A percentile compares a stretch with the other conserved stretches of the same genome.
Conservation (phyloP, 345 rosid genomes). For the Eutrema japonicum region DNA sequence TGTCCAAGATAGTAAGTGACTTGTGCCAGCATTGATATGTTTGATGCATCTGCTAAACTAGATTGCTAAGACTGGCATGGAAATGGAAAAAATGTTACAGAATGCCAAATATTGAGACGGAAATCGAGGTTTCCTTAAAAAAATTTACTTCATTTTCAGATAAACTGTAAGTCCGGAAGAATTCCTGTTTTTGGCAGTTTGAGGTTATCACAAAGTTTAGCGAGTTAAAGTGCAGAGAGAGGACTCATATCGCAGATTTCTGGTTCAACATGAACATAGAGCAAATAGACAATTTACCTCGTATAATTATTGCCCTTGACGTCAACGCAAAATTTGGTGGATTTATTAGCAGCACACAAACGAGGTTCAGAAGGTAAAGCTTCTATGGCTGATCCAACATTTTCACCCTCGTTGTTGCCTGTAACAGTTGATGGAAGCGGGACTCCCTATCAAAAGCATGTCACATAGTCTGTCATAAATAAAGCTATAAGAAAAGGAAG, state of each 20-base stretch:
- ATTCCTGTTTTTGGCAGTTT: background rate
- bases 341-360: conserved; percentile 35
- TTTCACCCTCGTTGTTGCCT: conserved; percentile 47
- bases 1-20: background rate
- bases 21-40: background rate
- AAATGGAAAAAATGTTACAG: background rate
- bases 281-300: conserved; percentile 47
- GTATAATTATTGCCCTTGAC: conserved; percentile 46
- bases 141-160: background rate
- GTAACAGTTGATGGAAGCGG: conserved; percentile 54
- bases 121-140: background rate
- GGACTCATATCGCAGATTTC: background rate
- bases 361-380: conserved; percentile 40
- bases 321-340: conserved; percentile 33
- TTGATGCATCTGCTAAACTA: conserved; percentile 3
- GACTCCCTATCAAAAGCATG: conserved; percentile 56
- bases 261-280: background rate
- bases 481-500: conserved; percentile 11
- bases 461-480: conserved; percentile 28
- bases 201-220: background rate
- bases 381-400: conserved; percentile 51
- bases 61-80: background rate
- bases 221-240: background rate
- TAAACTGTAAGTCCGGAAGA: background rate
- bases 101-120: background rate